Conservation (phyloP, 2,329 filamentous ascomycete genomes). For the Hysterium pulicare region DNA sequence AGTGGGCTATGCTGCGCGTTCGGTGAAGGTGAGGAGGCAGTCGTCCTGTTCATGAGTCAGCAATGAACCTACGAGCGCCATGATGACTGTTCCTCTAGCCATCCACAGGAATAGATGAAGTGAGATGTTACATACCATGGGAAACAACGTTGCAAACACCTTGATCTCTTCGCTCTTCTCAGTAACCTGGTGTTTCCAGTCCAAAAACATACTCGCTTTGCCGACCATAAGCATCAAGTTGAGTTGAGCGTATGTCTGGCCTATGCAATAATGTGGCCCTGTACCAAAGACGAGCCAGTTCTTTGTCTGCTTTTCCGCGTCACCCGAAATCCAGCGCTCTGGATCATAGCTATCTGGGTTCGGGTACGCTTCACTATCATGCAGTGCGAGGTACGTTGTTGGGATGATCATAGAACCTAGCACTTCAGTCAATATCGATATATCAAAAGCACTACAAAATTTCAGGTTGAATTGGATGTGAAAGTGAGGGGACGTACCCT, state of each 20-base stretch:
- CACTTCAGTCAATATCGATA: conserved; percentile 10
- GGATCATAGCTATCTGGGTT: conserved; percentile 87
- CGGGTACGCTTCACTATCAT: conserved; percentile 88
- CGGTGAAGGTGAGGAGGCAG: conserved; percentile 71
- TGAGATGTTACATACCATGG: conserved; percentile 63
- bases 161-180: conserved; percentile 88
- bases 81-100: conserved; percentile 5
- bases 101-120: conserved; percentile 3
- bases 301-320: conserved; percentile 87
- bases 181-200: conserved; percentile 89
- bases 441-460: not conserved
- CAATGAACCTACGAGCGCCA: conserved; percentile 4
- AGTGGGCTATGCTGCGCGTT: conserved; percentile 15
- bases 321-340: conserved; percentile 85
- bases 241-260: conserved; percentile 84
- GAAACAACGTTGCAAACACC: conserved; percentile 98
- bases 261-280: conserved; percentile 93
- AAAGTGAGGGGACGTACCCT: conserved; percentile 52
- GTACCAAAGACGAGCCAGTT: conserved; percentile 97
- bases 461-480: not conserved
- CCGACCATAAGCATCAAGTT: conserved; percentile 88
- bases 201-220: conserved; percentile 79
- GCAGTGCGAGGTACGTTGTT: conserved; percentile 83
- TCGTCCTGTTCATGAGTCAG: conserved; percentile 60
- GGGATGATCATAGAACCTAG: conserved; percentile 86